phyloP scores from a whole-genome alignment of 1,284 basidiomycete species.

The Naganishia sp. region DNA sequence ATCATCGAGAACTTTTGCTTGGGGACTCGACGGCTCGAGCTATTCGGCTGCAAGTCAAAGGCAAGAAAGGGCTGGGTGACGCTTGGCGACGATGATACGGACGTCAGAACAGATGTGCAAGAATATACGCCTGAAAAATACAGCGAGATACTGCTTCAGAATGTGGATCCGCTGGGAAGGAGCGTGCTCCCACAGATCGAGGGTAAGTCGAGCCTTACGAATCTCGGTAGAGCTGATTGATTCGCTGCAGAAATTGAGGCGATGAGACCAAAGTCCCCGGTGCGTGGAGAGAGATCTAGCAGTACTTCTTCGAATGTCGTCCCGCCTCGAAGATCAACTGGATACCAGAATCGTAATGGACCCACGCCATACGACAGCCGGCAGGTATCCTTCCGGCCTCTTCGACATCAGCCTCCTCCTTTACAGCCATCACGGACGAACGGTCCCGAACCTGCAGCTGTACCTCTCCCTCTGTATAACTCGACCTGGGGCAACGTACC shows the following conservation, averaged over 20 bases:
- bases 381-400: conserved; percentile 9
- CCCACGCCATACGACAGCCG: background rate
- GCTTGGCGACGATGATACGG: conserved; percentile 63
- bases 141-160: conserved; percentile 41
- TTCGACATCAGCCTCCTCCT: background rate
- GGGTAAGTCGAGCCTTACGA: conserved; percentile 33
- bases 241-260: conserved; percentile 14
- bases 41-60: conserved; percentile 75
- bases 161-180: conserved; percentile 19
- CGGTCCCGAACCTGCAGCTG: background rate
- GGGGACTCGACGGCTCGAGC: conserved; percentile 83
- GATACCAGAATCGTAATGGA: background rate
- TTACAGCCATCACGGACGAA: background rate
- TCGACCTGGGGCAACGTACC: conserved; percentile 6
- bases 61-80: conserved; percentile 92
- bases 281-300: conserved; percentile 5
- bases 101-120: conserved; percentile 35
- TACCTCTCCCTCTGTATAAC: background rate
- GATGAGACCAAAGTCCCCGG: conserved; percentile 20
- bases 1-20: conserved; percentile 98
- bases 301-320: background rate
- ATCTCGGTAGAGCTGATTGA: no score
- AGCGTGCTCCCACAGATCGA: conserved; percentile 36
- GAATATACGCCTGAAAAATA: conserved; percentile 60
- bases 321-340: no score